Base-by-base conservation (phyloP, 1,284 basidiomycete species). In the Porodaedalea pini region DNA sequence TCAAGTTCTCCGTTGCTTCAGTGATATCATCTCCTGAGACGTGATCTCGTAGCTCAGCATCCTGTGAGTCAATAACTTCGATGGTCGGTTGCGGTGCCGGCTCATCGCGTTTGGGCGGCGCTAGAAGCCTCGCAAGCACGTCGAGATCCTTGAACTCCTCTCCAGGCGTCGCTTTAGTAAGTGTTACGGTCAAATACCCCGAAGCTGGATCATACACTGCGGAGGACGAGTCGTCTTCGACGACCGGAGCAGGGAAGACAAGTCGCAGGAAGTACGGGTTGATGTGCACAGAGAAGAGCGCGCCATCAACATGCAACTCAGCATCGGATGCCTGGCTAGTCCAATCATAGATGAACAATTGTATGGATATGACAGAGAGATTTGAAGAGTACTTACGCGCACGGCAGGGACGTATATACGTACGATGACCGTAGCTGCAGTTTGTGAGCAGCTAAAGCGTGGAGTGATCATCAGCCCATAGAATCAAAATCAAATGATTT, bases 231-330 rank as follows among this genome's bases (percentile, higher is more conserved):
- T 89, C 85, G 63, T 92, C 89, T 63, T 91, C 89, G 36, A 83
- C 43, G 29, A 73, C 62, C 15, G 61, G 59, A 2, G 65, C 62
- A 21, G 66, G 59, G 83, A 92, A 88, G 65, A 82, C 83, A 59
- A 92, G 76, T 2, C 89, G 85, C 56, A 92, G 76, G 65, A 87
- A 92, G 67, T 92, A 92, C 3, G 89, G 89, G 60, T 85, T 87
- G 67, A 91, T 79, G 66, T 92, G 83, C 40, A 90, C 71, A n/a
- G 82, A 82, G 67, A 92, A 77, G 44, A 86, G 70, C 34, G 80
- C 80, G 57, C 81, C 82, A 63, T 90, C 86, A 57, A 90, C 82
- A 63, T 86, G 76, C 61, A 90, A 84, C 67, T 92, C 90, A 36
- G 85, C 80, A 60, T 92, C 90, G 45, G 85, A 80, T 23, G 89